Evolutionary conservation across 306 rosid genomes (phyloP).

Genomic region (Senna siamea): DNA sequence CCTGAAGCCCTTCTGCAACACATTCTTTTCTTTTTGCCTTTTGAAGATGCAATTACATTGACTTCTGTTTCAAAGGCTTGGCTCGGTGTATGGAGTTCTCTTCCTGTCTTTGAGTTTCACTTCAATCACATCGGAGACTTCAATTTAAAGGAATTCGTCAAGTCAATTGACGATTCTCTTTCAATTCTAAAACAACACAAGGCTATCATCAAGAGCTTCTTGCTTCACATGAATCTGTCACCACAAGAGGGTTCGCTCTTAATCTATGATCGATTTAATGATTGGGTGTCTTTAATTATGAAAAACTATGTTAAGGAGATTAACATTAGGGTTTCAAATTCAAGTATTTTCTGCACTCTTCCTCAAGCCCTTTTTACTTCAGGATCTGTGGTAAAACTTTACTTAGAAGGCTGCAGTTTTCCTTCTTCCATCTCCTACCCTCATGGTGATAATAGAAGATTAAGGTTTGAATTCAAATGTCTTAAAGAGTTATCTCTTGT

Average conservation of each 20-base stretch:
- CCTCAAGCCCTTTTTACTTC: not conserved
- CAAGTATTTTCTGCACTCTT: not conserved
- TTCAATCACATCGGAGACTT: not conserved
- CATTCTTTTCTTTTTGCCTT: conserved; percentile 6
- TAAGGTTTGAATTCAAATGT: no score
- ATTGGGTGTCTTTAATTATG: conserved; percentile 1
- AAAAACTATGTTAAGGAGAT: conserved; percentile 4
- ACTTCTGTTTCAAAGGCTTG: not conserved
- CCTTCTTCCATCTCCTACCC: no score
- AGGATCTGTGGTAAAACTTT: not conserved
- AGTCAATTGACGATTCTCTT: not conserved
- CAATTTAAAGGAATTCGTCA: not conserved
- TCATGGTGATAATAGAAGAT: no score
- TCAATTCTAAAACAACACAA: not conserved
- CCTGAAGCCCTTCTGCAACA: conserved; percentile 1
- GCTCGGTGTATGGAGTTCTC: conserved; percentile 14
- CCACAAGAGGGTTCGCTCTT: not conserved
- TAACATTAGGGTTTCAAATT: not conserved
- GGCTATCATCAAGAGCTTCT: not conserved
- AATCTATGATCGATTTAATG: not conserved
- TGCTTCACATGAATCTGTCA: not conserved
- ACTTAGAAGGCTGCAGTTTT: not conserved
- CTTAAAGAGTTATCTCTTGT: not conserved
- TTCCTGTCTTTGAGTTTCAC: not conserved
- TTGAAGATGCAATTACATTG: not conserved